Evolutionary conservation across 805 yeast species (phyloP).

Genomic region (Kregervanrija fluxuum): DNA sequence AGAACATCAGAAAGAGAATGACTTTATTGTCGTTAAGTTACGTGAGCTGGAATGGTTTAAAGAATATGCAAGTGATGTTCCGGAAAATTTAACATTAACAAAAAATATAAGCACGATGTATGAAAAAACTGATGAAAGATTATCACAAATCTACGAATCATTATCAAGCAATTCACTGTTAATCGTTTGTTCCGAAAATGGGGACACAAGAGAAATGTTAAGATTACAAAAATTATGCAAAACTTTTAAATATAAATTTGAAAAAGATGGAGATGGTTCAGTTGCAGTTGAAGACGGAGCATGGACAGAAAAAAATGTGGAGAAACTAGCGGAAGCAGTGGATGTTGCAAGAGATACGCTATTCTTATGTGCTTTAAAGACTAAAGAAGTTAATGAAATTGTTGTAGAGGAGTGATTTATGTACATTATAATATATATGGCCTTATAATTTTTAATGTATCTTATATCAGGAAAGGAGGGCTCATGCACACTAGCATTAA

Average conservation of each 20-base stretch:
- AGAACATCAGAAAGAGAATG: slow-evolving; percentile 31
- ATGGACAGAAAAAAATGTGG: slow-evolving; percentile 47
- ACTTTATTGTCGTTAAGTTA: slow-evolving; percentile 48
- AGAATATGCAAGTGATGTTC: slow-evolving; percentile 18
- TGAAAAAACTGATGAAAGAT: slow-evolving; percentile 33
- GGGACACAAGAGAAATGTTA: slow-evolving; percentile 46
- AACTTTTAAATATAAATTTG: slow-evolving; percentile 33
- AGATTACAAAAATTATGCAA: slow-evolving; percentile 37
- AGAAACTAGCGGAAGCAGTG: slow-evolving; percentile 39
- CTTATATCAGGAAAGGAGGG: no score
- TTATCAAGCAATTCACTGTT: slow-evolving; percentile 56
- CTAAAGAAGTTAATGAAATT: neutral
- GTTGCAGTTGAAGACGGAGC: slow-evolving; percentile 11
- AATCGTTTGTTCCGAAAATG: slow-evolving; percentile 55
- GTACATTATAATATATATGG: no score
- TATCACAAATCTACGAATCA: slow-evolving; percentile 40
- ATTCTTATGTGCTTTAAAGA: slow-evolving; percentile 39
- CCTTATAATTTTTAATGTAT: no score
- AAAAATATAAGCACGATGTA: slow-evolving; percentile 13
- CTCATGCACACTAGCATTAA: no score
- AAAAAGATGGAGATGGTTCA: slow-evolving; percentile 34
- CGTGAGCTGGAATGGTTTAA: slow-evolving; percentile 49
- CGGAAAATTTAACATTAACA: slow-evolving; percentile 8
- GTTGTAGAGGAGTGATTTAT: neutral
- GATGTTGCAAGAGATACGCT: slow-evolving; percentile 53